phyloP scores from a whole-genome alignment of 1,139 yeast species.

The Nakaseomyces sp. region DNA sequence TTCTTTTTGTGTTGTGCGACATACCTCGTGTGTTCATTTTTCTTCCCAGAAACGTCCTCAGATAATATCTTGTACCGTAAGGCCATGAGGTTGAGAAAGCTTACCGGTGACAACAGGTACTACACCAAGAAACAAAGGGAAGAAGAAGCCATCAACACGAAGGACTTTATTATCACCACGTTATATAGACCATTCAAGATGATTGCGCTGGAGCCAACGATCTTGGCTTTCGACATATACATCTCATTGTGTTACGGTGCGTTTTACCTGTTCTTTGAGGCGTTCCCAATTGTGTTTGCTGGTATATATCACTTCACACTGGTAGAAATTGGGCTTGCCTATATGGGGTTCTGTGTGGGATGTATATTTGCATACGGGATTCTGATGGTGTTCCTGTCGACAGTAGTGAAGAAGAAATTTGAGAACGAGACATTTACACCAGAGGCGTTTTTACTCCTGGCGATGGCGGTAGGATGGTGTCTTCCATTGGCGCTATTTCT shows the following conservation, averaged over 20 bases:
- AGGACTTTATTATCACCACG: constrained; percentile 34
- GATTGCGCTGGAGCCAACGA: constrained; percentile 26
- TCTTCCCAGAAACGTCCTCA: constrained; percentile 46
- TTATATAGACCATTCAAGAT: constrained; percentile 45
- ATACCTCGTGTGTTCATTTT: constrained; percentile 31
- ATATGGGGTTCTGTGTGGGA: constrained; percentile 22
- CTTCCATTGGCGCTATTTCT: constrained; percentile 17
- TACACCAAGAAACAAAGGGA: constrained; percentile 20
- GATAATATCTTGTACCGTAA: constrained; percentile 40
- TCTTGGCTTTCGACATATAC: constrained; percentile 30
- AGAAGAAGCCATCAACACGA: constrained; percentile 4
- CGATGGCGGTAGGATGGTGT: constrained; percentile 15
- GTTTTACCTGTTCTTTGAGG: constrained; percentile 52
- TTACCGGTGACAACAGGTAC: constrained; percentile 39
- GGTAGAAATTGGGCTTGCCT: constrained; percentile 19
- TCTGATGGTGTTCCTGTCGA: constrained; percentile 12
- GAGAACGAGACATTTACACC: constrained; percentile 16
- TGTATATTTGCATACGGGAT: constrained; percentile 15
- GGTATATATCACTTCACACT: constrained; percentile 39
- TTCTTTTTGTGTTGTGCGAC: constrained; percentile 36
- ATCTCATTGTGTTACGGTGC: constrained; percentile 47
- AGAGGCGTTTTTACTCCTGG: constrained; percentile 14
- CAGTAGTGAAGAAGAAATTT: constrained; percentile 12
- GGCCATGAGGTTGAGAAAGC: constrained; percentile 40
- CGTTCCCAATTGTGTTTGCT: constrained; percentile 47